Conservation (phyloP, 169 alveolate species). For the Cryptosporidium meleagridis region DNA sequence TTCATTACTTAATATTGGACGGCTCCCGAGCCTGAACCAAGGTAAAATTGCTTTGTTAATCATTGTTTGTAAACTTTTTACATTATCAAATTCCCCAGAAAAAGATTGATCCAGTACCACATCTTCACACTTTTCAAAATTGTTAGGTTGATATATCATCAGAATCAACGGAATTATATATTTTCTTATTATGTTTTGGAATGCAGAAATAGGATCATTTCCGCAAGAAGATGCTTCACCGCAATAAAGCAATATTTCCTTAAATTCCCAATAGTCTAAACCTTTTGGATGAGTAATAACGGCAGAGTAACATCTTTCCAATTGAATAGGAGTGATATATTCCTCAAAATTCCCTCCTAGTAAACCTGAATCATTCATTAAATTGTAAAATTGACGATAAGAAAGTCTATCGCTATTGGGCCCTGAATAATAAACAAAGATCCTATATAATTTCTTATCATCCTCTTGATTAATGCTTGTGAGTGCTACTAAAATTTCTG, state of each 20-base stretch:
- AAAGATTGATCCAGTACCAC: background rate
- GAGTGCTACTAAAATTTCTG: slow-evolving; percentile 33
- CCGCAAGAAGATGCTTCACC: slow-evolving; percentile 67
- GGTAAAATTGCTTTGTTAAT: slow-evolving; percentile 54
- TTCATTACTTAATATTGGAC: slow-evolving; percentile 24
- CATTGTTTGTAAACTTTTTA: slow-evolving; percentile 40
- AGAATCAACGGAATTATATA: slow-evolving; percentile 60
- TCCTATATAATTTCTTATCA: slow-evolving; percentile 58
- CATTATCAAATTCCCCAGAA: background rate
- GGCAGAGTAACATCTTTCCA: slow-evolving; percentile 70
- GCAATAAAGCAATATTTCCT: slow-evolving; percentile 63
- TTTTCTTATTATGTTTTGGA: slow-evolving; percentile 59
- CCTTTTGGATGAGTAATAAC: slow-evolving; percentile 59
- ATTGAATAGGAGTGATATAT: slow-evolving; percentile 40
- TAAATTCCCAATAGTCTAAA: slow-evolving; percentile 72
- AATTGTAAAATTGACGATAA: slow-evolving; percentile 69
- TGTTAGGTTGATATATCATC: slow-evolving; percentile 64
- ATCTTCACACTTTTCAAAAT: slow-evolving; percentile 71
- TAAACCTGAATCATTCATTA: slow-evolving; percentile 69
- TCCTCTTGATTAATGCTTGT: slow-evolving; percentile 57
- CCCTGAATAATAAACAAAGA: slow-evolving; percentile 58
- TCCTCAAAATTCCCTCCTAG: slow-evolving; percentile 70
- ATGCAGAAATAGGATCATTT: slow-evolving; percentile 23
- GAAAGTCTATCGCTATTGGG: slow-evolving; percentile 55
- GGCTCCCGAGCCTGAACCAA: slow-evolving; percentile 63